A percentile compares a stretch with the other conserved stretches of the same genome.
Conservation (phyloP, 352 stramenopile genomes). For the Pythium dissimile region DNA sequence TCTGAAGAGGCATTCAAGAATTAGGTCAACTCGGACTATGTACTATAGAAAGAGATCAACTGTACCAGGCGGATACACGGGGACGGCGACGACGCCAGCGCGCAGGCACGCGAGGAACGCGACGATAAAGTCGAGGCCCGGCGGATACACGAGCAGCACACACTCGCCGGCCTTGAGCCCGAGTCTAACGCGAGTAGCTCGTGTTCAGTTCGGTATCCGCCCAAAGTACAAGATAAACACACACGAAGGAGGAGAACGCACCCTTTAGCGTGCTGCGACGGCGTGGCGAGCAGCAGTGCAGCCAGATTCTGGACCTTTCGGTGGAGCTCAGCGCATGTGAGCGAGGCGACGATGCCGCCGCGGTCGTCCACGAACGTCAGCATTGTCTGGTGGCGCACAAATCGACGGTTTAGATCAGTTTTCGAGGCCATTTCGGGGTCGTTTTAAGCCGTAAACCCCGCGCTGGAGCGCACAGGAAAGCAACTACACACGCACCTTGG, state of each 20-base stretch:
- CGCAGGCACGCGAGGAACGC: constrained; percentile 96
- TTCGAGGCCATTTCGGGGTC: constrained; percentile 4
- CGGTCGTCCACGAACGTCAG: constrained; percentile 79
- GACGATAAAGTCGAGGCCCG: constrained; percentile 97
- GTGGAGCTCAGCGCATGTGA: constrained; percentile 64
- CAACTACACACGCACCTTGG: constrained; percentile 33
- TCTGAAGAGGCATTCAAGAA: constrained; percentile 44
- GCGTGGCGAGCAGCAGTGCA: constrained; percentile 44
- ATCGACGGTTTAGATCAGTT: background rate
- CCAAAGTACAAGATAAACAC: background rate
- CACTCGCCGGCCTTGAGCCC: constrained; percentile 64
- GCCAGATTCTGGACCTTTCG: constrained; percentile 66
- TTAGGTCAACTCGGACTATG: background rate
- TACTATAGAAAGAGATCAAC: background rate
- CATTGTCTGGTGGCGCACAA: constrained; percentile 40
- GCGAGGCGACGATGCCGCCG: constrained; percentile 39
- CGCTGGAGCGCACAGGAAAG: background rate
- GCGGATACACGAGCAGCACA: constrained; percentile 96
- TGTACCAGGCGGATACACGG: constrained; percentile 74
- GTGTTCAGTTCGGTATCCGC: background rate
- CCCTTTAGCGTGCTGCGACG: constrained; percentile 61
- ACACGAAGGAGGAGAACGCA: constrained; percentile 11
- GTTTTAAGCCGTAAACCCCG: background rate
- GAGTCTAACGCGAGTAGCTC: constrained; percentile 27
- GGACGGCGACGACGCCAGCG: constrained; percentile 92